A percentile compares a stretch with the other conserved stretches of the same genome.
Conservation (phyloP, 2,329 filamentous ascomycete species). For the Pseudopyricularia javanii region DNA sequence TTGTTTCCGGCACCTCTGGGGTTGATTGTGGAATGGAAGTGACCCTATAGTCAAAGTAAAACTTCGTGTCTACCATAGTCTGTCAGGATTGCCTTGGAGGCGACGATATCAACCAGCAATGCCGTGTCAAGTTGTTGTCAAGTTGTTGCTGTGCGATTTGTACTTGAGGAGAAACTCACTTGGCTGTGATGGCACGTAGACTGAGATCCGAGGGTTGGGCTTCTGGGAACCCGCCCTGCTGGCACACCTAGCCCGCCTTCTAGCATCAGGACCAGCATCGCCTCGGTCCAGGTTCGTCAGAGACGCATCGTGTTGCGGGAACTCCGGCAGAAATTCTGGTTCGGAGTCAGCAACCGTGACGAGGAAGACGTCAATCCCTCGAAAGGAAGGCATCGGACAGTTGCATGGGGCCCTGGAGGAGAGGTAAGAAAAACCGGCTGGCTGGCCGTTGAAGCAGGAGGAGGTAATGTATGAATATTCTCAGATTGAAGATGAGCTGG, state of each 20-base stretch:
- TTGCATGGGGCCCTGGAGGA: background rate
- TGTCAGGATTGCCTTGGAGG: background rate
- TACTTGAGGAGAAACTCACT: constrained; percentile 20
- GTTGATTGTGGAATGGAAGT: background rate
- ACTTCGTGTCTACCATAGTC: constrained; percentile 26
- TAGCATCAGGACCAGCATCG: background rate
- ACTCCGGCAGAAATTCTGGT: constrained; percentile 32
- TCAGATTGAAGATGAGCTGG: background rate
- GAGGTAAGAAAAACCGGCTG: background rate
- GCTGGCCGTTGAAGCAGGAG: background rate
- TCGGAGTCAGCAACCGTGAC: constrained; percentile 18
- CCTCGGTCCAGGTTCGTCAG: constrained; percentile 20
- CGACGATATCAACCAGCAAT: too few species aligned
- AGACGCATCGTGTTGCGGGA: constrained; percentile 39
- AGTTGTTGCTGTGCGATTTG: background rate
- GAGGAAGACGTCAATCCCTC: constrained; percentile 34
- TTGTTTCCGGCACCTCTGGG: constrained; percentile 17
- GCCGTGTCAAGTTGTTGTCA: background rate
- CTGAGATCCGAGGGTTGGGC: constrained; percentile 30
- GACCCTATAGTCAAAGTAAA: constrained; percentile 37
- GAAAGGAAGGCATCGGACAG: constrained; percentile 32
- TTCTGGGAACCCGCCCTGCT: background rate
- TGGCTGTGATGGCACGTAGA: constrained; percentile 43
- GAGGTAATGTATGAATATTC: background rate
- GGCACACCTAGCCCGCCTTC: background rate